phyloP scores from a whole-genome alignment of 106 monocot species.

The Platanthera zijinensis region DNA sequence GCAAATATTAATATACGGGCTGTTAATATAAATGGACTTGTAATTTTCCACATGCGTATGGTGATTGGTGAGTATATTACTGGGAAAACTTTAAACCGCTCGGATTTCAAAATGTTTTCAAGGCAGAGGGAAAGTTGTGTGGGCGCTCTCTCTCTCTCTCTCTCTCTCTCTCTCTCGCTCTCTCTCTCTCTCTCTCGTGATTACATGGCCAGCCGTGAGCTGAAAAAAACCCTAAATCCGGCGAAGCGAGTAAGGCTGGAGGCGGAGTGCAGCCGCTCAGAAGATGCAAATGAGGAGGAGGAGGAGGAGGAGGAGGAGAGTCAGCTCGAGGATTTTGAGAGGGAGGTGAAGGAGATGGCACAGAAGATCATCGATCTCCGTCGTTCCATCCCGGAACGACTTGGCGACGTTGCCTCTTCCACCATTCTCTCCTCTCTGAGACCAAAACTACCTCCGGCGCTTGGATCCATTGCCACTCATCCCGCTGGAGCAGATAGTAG shows the following conservation, averaged over 20 bases:
- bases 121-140: too few species aligned
- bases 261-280: neutral
- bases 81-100: too few species aligned
- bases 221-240: conserved; percentile 12
- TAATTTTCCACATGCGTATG: too few species aligned
- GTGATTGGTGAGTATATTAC: too few species aligned
- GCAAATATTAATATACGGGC: too few species aligned
- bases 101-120: too few species aligned
- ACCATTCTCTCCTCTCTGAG: conserved; percentile 7
- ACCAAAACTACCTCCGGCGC: neutral
- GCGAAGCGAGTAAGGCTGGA: neutral
- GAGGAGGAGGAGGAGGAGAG: conserved; percentile 22
- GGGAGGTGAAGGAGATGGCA: conserved; percentile 23
- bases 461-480: neutral
- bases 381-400: conserved; percentile 14
- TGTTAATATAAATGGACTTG: too few species aligned
- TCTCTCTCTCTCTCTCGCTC: too few species aligned
- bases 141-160: too few species aligned
- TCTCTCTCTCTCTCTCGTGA: too few species aligned
- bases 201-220: neutral
- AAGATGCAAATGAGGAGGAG: conserved; percentile 5
- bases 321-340: conserved; percentile 28
- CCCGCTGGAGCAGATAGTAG: neutral
- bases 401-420: conserved; percentile 12
- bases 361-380: conserved; percentile 19